phyloP scores from a whole-genome alignment of 352 stramenopile genomes.

The Aphanomyces stellatus region DNA sequence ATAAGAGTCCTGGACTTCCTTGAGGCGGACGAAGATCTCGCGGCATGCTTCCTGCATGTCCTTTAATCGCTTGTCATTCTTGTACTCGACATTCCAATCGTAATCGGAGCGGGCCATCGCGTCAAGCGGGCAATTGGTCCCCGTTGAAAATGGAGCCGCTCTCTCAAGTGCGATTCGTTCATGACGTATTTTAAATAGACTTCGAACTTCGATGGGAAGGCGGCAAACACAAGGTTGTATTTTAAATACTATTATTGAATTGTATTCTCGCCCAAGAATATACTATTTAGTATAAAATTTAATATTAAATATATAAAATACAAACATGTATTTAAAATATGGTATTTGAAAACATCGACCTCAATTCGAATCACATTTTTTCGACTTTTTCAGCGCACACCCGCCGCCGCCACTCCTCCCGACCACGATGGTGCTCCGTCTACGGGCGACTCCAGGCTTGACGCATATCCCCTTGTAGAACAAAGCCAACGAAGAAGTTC shows the following conservation, averaged over 20 bases:
- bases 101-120: constrained; percentile 2
- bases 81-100: constrained; percentile 17
- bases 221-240: background rate
- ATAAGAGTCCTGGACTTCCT: background rate
- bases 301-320: background rate
- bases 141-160: background rate
- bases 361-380: too few species aligned
- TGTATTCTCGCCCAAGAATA: background rate
- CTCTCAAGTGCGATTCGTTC: background rate
- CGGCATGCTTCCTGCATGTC: constrained; percentile 15
- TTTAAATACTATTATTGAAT: background rate
- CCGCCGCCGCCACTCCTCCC: background rate
- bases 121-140: background rate
- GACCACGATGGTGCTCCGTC: background rate
- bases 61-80: constrained; percentile 18
- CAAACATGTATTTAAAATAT: too few species aligned
- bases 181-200: too few species aligned
- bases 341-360: too few species aligned
- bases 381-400: background rate
- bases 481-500: constrained; percentile 25
- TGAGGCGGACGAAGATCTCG: background rate
- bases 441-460: too few species aligned
- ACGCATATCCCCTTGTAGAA: too few species aligned
- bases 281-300: background rate
- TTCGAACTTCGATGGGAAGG: background rate